These are phyloP conservation scores for Carex kokanica DNA, from an alignment of 176 grass and related monocot genomes.

Conservation along the genomic window DNA sequence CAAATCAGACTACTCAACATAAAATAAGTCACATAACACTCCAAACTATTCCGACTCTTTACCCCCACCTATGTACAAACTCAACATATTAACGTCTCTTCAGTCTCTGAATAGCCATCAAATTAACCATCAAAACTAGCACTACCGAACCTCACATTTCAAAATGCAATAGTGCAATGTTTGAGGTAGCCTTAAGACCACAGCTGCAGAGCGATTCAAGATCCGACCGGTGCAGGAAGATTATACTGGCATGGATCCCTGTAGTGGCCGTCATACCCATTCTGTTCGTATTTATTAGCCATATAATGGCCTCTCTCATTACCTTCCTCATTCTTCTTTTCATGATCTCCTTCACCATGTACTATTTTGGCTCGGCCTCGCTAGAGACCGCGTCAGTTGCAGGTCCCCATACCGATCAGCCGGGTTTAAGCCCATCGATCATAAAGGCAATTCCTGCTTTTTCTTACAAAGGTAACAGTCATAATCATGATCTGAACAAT, in stretches of 20 bases:
- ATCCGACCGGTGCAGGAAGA: conserved; percentile 14
- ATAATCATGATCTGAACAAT: not conserved
- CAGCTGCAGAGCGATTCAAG: not conserved
- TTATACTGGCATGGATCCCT: conserved; percentile 27
- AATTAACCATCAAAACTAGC: not conserved
- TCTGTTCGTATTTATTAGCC: conserved; percentile 26
- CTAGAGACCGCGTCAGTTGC: not conserved
- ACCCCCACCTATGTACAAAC: not conserved
- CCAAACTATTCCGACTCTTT: conserved; percentile 10
- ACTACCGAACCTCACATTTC: not conserved
- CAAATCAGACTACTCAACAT: not conserved
- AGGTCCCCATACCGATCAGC: not conserved
- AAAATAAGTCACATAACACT: not conserved
- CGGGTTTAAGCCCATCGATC: not conserved
- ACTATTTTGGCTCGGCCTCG: not conserved
- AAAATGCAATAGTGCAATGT: not conserved
- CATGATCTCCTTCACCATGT: conserved; percentile 13
- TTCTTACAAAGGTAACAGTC: not conserved
- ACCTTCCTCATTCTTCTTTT: conserved; percentile 25
- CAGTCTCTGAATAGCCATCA: conserved; percentile 3
- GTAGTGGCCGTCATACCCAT: not conserved
- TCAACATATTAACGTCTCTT: not conserved
- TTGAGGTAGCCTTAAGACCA: not conserved
- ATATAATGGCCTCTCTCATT: conserved; percentile 29
- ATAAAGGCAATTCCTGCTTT: conserved; percentile 18